A percentile compares a stretch with the other conserved stretches of the same genome.
Evolutionary conservation across 257 asterid species (phyloP).

Genomic region (Przewalskia tangutica): DNA sequence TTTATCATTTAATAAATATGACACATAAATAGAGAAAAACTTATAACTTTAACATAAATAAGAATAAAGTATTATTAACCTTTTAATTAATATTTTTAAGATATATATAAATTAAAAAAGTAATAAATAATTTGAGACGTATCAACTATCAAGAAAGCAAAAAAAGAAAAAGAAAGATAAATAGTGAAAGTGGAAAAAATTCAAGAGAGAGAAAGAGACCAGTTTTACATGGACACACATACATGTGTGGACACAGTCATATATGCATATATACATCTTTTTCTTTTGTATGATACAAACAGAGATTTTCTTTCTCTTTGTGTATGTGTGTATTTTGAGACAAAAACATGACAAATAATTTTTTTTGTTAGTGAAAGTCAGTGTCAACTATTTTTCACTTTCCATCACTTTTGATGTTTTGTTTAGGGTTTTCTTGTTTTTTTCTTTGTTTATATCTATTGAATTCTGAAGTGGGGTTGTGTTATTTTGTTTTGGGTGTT

Average conservation of each 20-base stretch:
- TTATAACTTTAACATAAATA: too few relatives aligned
- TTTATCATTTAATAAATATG: too few relatives aligned
- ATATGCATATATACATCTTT: constrained; percentile 2
- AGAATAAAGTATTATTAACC: too few relatives aligned
- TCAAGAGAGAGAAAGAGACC: not conserved
- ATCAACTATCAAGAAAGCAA: too few relatives aligned
- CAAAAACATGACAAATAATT: constrained; percentile 31
- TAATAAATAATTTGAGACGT: too few relatives aligned
- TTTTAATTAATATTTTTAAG: too few relatives aligned
- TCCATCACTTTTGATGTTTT: constrained; percentile 2
- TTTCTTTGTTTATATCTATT: not conserved
- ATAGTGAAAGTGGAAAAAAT: not conserved
- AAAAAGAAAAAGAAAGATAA: not conserved
- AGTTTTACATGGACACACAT: not conserved
- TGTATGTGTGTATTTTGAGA: constrained; percentile 12
- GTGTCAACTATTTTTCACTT: constrained; percentile 1
- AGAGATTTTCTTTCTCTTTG: not conserved
- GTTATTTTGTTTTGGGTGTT: not conserved
- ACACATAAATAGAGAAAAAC: too few relatives aligned
- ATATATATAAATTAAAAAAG: too few relatives aligned
- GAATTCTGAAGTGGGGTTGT: not conserved
- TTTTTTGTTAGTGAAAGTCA: constrained; percentile 14
- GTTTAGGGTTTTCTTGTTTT: not conserved
- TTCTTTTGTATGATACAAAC: not conserved
- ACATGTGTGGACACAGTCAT: not conserved